Percentiles rank a stretch among this genome's conserved stretches.
phyloP scores from a whole-genome alignment of 345 rosid genomes.

The Punica granatum region DNA sequence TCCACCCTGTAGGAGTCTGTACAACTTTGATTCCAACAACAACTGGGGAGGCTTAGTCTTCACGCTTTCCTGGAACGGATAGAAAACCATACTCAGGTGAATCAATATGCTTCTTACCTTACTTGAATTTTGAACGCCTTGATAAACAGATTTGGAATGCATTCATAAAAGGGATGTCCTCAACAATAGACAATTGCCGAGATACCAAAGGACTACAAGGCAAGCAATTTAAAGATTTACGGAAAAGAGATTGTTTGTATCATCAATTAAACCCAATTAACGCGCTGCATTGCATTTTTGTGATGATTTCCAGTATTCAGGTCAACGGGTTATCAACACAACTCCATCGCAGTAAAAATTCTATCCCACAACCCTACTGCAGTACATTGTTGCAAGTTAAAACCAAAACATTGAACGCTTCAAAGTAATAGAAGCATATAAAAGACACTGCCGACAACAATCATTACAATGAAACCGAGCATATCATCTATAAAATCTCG shows the following conservation, averaged over 20 bases:
- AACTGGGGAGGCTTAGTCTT: conserved; percentile 97
- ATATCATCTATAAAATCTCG: too few species aligned
- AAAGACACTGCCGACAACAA: neutral
- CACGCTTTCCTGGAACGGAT: conserved; percentile 59
- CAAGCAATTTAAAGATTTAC: neutral
- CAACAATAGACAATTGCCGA: neutral
- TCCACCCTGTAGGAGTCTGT: conserved; percentile 91
- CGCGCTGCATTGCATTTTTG: neutral
- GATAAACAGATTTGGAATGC: conserved; percentile 1
- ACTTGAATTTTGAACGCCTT: neutral
- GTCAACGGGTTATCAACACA: neutral
- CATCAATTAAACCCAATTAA: neutral
- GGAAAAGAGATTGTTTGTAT: neutral
- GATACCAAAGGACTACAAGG: neutral
- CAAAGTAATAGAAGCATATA: neutral
- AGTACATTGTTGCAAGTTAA: neutral
- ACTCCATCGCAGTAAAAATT: neutral
- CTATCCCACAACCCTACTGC: neutral
- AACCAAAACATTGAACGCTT: neutral
- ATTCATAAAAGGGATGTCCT: too few species aligned
- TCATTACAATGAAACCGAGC: neutral
- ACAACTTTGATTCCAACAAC: conserved; percentile 83
- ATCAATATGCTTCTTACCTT: neutral
- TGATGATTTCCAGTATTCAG: neutral
- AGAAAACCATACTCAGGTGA: conserved; percentile 1